Evolutionary conservation across 2,329 filamentous ascomycete genomes (phyloP).

Genomic region (Xylaria sp.): DNA sequence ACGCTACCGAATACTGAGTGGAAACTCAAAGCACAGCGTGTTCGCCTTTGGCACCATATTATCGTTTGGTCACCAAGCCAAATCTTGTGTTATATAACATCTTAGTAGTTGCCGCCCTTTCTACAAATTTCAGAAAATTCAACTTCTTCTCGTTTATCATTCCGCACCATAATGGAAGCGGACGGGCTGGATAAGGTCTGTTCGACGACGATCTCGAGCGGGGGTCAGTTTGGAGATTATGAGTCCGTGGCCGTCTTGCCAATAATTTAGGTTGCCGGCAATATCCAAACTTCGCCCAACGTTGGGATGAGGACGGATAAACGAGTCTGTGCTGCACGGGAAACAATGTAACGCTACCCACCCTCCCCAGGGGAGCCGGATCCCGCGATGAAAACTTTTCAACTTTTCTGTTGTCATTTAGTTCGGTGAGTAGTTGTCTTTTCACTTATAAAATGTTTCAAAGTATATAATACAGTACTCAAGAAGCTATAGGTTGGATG

Average conservation of each 20-base stretch:
- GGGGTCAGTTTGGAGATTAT: conserved; percentile 4
- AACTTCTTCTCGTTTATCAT: neutral
- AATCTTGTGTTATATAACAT: neutral
- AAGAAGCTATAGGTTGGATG: neutral
- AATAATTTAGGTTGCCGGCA: conserved; percentile 14
- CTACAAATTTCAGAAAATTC: neutral
- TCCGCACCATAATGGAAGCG: neutral
- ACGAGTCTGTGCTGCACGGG: conserved; percentile 10
- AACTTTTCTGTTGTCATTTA: neutral
- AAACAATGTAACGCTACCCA: conserved; percentile 7
- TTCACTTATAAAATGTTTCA: neutral
- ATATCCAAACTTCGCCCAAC: conserved; percentile 13
- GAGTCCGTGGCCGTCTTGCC: neutral
- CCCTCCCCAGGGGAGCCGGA: neutral
- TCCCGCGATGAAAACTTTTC: neutral
- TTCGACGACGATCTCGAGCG: neutral
- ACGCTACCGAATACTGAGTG: neutral
- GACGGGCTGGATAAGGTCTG: conserved; percentile 4
- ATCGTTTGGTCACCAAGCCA: neutral
- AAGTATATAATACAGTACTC: neutral
- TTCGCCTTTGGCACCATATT: neutral
- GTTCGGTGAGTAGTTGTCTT: neutral
- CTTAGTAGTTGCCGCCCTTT: neutral
- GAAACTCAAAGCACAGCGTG: neutral
- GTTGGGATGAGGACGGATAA: conserved; percentile 14